Percentiles rank a stretch among this genome's conserved stretches.
phyloP scores from a whole-genome alignment of 2,329 filamentous ascomycete species.

The Aspergillus aculeatinus region DNA sequence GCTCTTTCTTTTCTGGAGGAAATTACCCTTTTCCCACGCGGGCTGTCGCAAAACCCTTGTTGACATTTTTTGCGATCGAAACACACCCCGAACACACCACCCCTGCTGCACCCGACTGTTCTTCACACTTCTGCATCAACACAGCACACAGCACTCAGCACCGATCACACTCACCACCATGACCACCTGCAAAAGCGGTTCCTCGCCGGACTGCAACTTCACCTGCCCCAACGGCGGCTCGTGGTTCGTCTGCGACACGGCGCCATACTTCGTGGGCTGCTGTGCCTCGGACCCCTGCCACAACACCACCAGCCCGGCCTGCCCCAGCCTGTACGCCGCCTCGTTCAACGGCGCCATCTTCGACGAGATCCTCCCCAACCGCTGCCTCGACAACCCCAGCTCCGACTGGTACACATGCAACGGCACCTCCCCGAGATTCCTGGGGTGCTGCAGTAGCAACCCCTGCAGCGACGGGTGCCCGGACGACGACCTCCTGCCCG shows the following conservation, averaged over 20 bases:
- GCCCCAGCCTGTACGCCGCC: slow-evolving; percentile 47
- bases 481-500: neutral
- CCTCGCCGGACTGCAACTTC: slow-evolving; percentile 14
- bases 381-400: neutral
- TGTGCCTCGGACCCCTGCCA: slow-evolving; percentile 26
- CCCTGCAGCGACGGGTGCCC: slow-evolving; percentile 3
- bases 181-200: slow-evolving; percentile 6
- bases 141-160: too few relatives aligned
- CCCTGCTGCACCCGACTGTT: neutral
- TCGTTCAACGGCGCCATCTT: slow-evolving; percentile 14
- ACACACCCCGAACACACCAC: neutral
- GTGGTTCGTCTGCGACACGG: slow-evolving; percentile 23
- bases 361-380: slow-evolving; percentile 3
- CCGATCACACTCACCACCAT: neutral
- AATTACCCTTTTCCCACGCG: neutral
- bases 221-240: slow-evolving; percentile 24
- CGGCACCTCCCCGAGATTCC: slow-evolving; percentile 1
- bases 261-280: slow-evolving; percentile 27
- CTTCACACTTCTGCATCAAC: too few relatives aligned
- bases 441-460: slow-evolving; percentile 8
- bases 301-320: slow-evolving; percentile 43
- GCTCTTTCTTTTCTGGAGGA: neutral
- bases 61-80: neutral
- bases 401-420: slow-evolving; percentile 11
- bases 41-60: neutral